Evolutionary conservation across 1,284 basidiomycete genomes (phyloP).

Genomic region (Ustilago esculenta): DNA sequence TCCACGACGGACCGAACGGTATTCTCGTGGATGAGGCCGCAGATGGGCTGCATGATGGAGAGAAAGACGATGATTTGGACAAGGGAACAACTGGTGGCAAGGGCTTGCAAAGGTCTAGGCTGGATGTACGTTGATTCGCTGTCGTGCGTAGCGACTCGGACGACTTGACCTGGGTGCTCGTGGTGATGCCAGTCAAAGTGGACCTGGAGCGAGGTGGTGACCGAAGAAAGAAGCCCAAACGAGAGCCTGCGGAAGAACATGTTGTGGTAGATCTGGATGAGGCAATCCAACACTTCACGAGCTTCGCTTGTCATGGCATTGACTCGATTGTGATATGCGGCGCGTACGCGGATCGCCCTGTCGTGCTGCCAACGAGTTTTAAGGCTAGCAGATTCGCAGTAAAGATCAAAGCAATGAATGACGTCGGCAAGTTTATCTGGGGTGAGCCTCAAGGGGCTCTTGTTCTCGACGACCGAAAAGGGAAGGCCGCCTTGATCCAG

Average conservation of each 20-base stretch:
- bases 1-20: too few species aligned
- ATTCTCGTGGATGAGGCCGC: too few species aligned
- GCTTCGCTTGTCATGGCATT: neutral
- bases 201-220: neutral
- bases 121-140: too few species aligned
- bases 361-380: too few species aligned
- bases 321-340: neutral
- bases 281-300: neutral
- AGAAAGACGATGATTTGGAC: too few species aligned
- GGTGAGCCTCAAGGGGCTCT: neutral
- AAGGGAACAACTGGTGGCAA: too few species aligned
- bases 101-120: too few species aligned
- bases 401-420: too few species aligned
- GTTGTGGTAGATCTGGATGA: neutral
- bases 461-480: neutral
- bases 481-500: neutral
- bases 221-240: neutral
- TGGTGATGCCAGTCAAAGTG: neutral
- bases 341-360: too few species aligned
- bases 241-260: neutral
- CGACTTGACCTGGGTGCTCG: neutral
- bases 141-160: neutral
- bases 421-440: neutral
- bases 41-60: too few species aligned
- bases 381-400: too few species aligned